Percentiles rank a stretch among this genome's conserved stretches.
Conservation (phyloP, 495 filamentous ascomycete genomes). For the Penicillium waksmanii region DNA sequence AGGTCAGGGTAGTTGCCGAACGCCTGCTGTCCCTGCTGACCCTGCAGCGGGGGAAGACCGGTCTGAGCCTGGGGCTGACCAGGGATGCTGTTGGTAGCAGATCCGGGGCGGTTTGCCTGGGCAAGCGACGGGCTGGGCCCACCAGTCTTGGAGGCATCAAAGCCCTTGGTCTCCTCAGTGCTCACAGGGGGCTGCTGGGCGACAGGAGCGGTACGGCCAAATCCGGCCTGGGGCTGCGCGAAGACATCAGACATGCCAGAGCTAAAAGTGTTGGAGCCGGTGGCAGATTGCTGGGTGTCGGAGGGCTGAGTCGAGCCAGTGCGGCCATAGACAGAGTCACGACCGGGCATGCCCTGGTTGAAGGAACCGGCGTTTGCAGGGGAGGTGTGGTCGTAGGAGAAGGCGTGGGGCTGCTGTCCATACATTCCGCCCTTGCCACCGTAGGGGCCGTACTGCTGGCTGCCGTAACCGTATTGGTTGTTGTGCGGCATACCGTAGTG, state of each 20-base stretch:
- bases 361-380: slow-evolving; percentile 73
- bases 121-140: slow-evolving; percentile 85
- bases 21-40: slow-evolving; percentile 64
- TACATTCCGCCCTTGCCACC: slow-evolving; percentile 78
- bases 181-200: slow-evolving; percentile 64
- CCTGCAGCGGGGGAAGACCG: slow-evolving; percentile 77
- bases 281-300: slow-evolving; percentile 64
- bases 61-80: slow-evolving; percentile 60
- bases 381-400: slow-evolving; percentile 78
- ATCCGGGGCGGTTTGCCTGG: slow-evolving; percentile 79
- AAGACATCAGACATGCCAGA: slow-evolving; percentile 77
- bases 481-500: slow-evolving; percentile 54
- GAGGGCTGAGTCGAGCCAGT: slow-evolving; percentile 73
- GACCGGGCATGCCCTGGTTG: slow-evolving; percentile 64
- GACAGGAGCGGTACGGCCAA: slow-evolving; percentile 69
- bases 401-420: slow-evolving; percentile 76
- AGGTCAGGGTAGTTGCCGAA: slow-evolving; percentile 80
- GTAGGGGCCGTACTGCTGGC: slow-evolving; percentile 77
- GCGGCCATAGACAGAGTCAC: slow-evolving; percentile 80
- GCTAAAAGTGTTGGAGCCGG: slow-evolving; percentile 65
- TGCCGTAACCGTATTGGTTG: slow-evolving; percentile 68
- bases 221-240: slow-evolving; percentile 67
- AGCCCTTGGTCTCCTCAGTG: slow-evolving; percentile 76
- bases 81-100: slow-evolving; percentile 74
- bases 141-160: slow-evolving; percentile 70